Evolutionary conservation across 2,329 filamentous ascomycete genomes (phyloP).

Genomic region (Epichloe sibirici): DNA sequence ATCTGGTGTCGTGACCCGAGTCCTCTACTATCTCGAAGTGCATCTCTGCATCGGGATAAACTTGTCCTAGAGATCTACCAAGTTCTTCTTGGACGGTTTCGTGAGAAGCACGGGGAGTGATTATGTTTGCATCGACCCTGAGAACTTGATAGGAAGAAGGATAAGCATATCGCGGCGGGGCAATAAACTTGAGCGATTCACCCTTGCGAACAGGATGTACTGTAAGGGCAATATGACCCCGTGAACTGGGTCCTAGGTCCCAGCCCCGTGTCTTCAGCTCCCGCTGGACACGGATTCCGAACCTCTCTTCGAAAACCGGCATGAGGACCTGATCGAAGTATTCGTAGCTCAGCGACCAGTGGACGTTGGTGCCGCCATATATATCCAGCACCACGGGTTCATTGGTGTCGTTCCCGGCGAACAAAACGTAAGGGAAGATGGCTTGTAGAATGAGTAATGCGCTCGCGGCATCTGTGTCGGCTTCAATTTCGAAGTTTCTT

Average conservation of each 20-base stretch:
- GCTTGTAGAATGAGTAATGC: constrained; percentile 47
- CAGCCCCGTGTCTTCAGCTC: constrained; percentile 36
- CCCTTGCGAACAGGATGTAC: constrained; percentile 22
- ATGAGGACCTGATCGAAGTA: constrained; percentile 51
- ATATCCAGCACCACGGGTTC: constrained; percentile 38
- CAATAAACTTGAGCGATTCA: constrained; percentile 24
- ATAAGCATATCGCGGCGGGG: constrained; percentile 10
- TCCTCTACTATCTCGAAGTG: constrained; percentile 37
- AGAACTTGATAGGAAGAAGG: constrained; percentile 25
- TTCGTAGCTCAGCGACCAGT: constrained; percentile 45
- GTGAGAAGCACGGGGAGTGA: constrained; percentile 34
- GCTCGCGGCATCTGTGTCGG: constrained; percentile 40
- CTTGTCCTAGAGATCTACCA: constrained; percentile 22
- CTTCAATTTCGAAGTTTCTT: constrained; percentile 35
- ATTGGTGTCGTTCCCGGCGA: constrained; percentile 31
- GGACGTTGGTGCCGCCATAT: constrained; percentile 46
- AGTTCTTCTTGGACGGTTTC: constrained; percentile 28
- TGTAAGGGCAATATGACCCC: constrained; percentile 33
- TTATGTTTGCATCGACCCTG: constrained; percentile 37
- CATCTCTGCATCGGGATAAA: constrained; percentile 32
- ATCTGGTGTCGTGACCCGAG: constrained; percentile 35
- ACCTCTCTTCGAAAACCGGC: constrained; percentile 38
- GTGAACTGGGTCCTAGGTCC: constrained; percentile 29
- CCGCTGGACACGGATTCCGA: constrained; percentile 35
- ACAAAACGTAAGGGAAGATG: constrained; percentile 45